Percentiles rank a stretch among this genome's conserved stretches.
Evolutionary conservation across 129 eudicot species (phyloP).

Genomic region (Scalesia atractyloides): DNA sequence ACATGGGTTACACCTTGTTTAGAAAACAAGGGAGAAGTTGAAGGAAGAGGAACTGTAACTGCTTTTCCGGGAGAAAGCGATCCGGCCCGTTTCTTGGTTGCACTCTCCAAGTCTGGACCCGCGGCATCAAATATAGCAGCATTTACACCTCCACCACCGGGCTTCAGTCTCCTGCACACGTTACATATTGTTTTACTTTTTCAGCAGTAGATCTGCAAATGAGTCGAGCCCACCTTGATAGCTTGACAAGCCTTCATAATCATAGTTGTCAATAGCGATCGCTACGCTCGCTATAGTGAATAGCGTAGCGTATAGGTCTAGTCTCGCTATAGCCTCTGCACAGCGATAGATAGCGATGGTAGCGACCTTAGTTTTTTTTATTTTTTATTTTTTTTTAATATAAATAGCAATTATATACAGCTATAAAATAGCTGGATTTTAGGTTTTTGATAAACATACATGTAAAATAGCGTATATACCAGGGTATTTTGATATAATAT

Average conservation of each 20-base stretch:
- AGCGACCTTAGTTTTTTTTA: too few relatives aligned
- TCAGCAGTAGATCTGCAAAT: not conserved
- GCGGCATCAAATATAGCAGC: constrained; percentile 90
- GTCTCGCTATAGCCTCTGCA: too few relatives aligned
- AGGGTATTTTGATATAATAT: too few relatives aligned
- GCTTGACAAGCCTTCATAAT: not conserved
- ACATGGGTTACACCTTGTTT: constrained; percentile 87
- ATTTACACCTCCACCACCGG: constrained; percentile 99
- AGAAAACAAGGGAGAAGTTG: constrained; percentile 66
- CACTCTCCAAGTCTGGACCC: constrained; percentile 68
- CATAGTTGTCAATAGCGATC: too few relatives aligned
- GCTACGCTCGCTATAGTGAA: too few relatives aligned
- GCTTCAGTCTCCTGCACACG: constrained; percentile 82
- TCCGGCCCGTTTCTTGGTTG: constrained; percentile 77
- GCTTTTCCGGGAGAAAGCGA: constrained; percentile 83
- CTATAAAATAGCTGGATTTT: too few relatives aligned
- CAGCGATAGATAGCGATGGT: too few relatives aligned
- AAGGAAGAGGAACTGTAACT: constrained; percentile 73
- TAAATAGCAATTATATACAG: too few relatives aligned
- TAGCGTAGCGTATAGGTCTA: too few relatives aligned
- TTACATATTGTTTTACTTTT: not conserved
- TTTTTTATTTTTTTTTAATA: too few relatives aligned
- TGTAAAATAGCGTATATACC: too few relatives aligned
- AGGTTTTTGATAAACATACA: too few relatives aligned
- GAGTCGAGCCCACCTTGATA: not conserved